These are phyloP conservation scores for Hebeloma cylindrosporum DNA, from an alignment of 768 basidiomycete species.

Conservation along the genomic window DNA sequence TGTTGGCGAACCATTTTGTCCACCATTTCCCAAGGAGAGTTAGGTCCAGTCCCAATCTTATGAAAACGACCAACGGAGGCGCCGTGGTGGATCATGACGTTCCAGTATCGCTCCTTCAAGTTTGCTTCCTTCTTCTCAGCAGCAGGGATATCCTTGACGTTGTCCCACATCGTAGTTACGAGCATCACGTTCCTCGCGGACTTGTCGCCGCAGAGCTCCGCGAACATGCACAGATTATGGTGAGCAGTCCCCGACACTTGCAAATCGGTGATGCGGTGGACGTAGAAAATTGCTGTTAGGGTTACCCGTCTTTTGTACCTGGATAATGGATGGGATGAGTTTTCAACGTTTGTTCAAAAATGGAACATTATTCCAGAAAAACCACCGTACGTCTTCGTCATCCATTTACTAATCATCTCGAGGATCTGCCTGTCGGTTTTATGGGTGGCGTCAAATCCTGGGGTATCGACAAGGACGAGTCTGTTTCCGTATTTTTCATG, in stretches of 20 bases:
- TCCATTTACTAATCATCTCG: constrained; percentile 24
- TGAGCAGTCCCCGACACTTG: constrained; percentile 28
- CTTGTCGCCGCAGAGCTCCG: constrained; percentile 32
- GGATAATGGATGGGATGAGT: not conserved
- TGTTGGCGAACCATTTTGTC: too few species aligned
- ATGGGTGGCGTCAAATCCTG: constrained; percentile 29
- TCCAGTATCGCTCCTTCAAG: too few species aligned
- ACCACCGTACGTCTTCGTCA: constrained; percentile 25
- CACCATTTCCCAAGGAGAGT: too few species aligned
- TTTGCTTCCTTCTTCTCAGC: too few species aligned
- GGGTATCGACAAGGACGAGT: constrained; percentile 28
- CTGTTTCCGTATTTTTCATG: constrained; percentile 18
- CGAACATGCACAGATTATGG: constrained; percentile 32
- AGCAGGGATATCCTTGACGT: constrained; percentile 17
- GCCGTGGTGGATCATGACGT: too few species aligned
- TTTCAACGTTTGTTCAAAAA: not conserved
- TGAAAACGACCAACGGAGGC: too few species aligned
- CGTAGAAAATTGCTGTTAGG: constrained; percentile 31
- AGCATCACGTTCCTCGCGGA: constrained; percentile 30
- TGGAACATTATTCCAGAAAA: not conserved
- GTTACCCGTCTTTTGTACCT: constrained; percentile 14
- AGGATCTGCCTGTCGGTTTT: constrained; percentile 25
- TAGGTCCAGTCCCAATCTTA: too few species aligned
- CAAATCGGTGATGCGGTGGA: constrained; percentile 34
- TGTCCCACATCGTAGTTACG: constrained; percentile 41